Base-by-base conservation (phyloP, 257 asterid genomes). In the Nicotiana attenuata region DNA sequence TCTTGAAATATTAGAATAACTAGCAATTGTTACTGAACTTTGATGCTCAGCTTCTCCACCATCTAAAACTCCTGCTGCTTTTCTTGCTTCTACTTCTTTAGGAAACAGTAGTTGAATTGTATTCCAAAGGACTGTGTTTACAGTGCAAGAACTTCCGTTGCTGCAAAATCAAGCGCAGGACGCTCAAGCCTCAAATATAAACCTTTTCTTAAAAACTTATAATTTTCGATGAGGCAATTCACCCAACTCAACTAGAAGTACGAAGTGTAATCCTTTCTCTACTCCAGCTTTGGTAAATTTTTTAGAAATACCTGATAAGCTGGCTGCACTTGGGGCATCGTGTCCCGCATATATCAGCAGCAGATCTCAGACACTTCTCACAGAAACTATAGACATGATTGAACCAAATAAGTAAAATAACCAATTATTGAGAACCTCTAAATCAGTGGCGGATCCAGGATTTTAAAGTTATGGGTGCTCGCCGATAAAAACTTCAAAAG, bases 271-370 rank as follows among this genome's bases (percentile, higher is more conserved):
- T 33, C 76, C n/a, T 17, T 61, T 67, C 7, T 8, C 52, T 1
- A 52, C 56, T 38, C 56, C 56, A 68, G 19, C 69, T 26, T 63
- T 13, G 31, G 38, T 63, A 26, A 13, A 13, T 5, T 10, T 7
- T 24, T 61, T 17, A 5, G 10, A 64, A 26, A 26, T 84, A 93
- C 99, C 99, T 91, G 75, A 92, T 90, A 78, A 91, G 91, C 66
- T 96, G 94, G 88, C 99, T 92, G 90, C 99, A 94, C 81, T 96
- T 94, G 17, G 99, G 99, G 83, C 98, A 96, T 86, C 82, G 87
- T 90, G 85, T 94, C 79, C 99, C 99, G 59, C 99, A 96, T 85
- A 86, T 96, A 61, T 96, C 98, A 28, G 96, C 98, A 5, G 98
- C 95, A 13, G 97, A 92, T 47, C 89, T 87, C 90, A 96, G 85